Evolutionary conservation across 2,329 filamentous ascomycete species (phyloP), one percentile per base, ranked within the genome.

Genomic region (Diplodia sapinea): DNA sequence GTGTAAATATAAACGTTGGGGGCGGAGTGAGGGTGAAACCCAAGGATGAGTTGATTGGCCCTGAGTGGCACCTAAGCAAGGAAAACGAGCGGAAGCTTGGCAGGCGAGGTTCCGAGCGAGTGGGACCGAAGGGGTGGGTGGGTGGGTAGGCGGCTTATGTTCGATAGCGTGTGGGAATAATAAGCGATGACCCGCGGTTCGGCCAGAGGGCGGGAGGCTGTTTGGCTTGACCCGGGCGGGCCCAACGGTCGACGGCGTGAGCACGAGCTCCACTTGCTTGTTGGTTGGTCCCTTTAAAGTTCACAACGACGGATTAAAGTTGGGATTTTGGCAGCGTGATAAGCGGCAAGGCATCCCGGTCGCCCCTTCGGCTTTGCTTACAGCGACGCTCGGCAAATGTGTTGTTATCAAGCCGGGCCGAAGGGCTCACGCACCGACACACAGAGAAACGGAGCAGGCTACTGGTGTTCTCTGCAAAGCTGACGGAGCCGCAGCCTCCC

Each of bases 91-190:
- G 29, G 33, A 61, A 61, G 57, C 57, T 61, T 61, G 57, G 57
- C 57, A 15, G 26, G 17, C 12, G 57, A 61, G 56, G 56, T 59
- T 59, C 56, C 56, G 56, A 31, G 36, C 20, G 23, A 12, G 56
- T 23, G 56, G 56, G 49, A 33, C 31, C 31, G 31, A 33, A 33
- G 31, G 31, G 31, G 31, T 8, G 31, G 23, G 23, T 0, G 23
- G 23, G 23, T 26, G 23, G 23, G n/a, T 23, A 3, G 33, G 33
- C 33, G 11, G 33, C 33, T 12, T 36, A 36, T 33, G 31, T 36
- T 36, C 11, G 31, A 33, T 33, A 33, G 31, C 31, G 31, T 7
- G 31, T 33, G 31, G 31, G 31, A 33, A 33, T 33, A 33, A 33
- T 33, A 33, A 33, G 31, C 31, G 5, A 33, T 1, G 8, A 8